Evolutionary conservation across 2,329 filamentous ascomycete species (phyloP), one percentile per base, ranked within the genome.

Genomic region (Aspergillus oerlinghausenensis): DNA sequence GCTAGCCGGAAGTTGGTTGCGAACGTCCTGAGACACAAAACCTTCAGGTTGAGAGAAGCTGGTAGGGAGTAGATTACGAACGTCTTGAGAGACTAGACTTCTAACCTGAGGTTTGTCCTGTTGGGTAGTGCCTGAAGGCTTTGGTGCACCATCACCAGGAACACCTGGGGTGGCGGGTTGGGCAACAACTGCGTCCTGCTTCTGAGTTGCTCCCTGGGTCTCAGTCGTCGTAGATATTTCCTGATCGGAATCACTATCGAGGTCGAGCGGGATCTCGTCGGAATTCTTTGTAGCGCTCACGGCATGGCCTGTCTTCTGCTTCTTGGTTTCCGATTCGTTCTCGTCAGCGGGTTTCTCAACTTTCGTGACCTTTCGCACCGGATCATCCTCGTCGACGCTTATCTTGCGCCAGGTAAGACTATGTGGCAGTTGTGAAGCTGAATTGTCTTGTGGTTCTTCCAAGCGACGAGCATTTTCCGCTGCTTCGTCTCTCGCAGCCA

Each of bases 1-100:
- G 1, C 89, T 88, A 25, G 87, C 87, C 1, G 91, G 92, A 1
- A 96, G 81, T 57, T 91, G 86, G 23, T 84, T 85, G 47, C 90
- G 84, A 29, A 95, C 68, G 49, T 86, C 83, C 25, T 88, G 80
- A 1, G 87, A 72, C 1, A 91, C 81, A 11, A 61, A 67, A 14
- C 60, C 14, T 17, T 38, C 21, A n/a, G 28, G 52, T 14, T 14
- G 32, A 38, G 32, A 38, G 32, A 38, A 38, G n/a, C 21, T 47
- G n/a, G 32, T 51, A 7, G 26, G n/a, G 17, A 17, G 19, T 29
- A 28, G 21, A 28, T 47, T 50, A 25, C 26, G 32, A 38, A 38
- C 32, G 32, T 38, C 32, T 38, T 38, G 32, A 38, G 32, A 38
- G 32, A 17, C 32, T 38, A 17, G 32, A 38, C 2, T 38, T 38